Conservation (phyloP, 768 basidiomycete genomes). For the Mycena kentingensis region DNA sequence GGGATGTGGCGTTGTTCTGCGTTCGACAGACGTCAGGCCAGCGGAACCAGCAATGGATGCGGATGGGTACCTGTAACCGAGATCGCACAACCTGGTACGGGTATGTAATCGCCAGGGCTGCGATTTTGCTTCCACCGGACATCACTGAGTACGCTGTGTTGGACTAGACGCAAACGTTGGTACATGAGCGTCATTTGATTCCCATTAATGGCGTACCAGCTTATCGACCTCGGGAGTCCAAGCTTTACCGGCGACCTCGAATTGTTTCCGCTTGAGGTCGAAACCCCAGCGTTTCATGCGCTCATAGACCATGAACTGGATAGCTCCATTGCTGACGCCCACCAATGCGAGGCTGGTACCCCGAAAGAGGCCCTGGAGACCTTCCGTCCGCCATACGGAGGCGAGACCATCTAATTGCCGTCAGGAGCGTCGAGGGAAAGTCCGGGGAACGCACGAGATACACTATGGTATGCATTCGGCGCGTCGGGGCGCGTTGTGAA, state of each 20-base stretch:
- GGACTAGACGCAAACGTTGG: slow-evolving; percentile 72
- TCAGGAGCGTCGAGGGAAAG: slow-evolving; percentile 13
- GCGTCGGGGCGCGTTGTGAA: slow-evolving; percentile 77
- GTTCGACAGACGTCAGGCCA: background rate
- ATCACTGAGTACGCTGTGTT: slow-evolving; percentile 90
- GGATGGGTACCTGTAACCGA: slow-evolving; percentile 74
- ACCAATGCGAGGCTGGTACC: slow-evolving; percentile 88
- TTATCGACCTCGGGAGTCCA: slow-evolving; percentile 82
- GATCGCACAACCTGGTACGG: slow-evolving; percentile 98
- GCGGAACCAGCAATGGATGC: background rate
- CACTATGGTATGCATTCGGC: slow-evolving; percentile 73
- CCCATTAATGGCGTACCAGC: slow-evolving; percentile 82
- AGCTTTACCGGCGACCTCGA: slow-evolving; percentile 57
- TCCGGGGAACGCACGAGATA: slow-evolving; percentile 60
- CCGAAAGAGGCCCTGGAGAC: slow-evolving; percentile 76
- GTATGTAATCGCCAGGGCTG: slow-evolving; percentile 83
- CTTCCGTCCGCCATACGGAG: slow-evolving; percentile 72
- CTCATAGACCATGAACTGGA: slow-evolving; percentile 97
- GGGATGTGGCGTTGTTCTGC: slow-evolving; percentile 66
- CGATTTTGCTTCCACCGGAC: slow-evolving; percentile 88
- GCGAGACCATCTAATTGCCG: slow-evolving; percentile 58
- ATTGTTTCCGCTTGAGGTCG: slow-evolving; percentile 69
- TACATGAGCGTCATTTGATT: too few relatives aligned
- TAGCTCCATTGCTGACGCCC: slow-evolving; percentile 91
- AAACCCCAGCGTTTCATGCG: slow-evolving; percentile 92